Base-by-base conservation (phyloP, 177 flowering plant genomes). In the Tripterygium wilfordii region DNA sequence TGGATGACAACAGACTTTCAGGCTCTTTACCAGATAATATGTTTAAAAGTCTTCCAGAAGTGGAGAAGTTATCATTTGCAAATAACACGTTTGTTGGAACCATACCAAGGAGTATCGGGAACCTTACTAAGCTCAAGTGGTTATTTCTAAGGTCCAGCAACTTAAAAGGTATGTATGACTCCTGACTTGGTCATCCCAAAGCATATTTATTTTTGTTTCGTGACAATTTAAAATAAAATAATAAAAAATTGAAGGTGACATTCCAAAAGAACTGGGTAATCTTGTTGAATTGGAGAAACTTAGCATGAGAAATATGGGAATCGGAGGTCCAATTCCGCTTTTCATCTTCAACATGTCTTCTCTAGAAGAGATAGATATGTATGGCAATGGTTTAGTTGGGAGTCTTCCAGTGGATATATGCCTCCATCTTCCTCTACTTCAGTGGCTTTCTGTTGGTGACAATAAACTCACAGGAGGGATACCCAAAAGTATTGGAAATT, bases 41-140 rank as follows among this genome's bases (percentile, higher is more conserved):
- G 22, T 47, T 24, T 22, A 23, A 14, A 3, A 30, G 12, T 35
- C 51, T 49, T 10, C 51, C 60, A n/a, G 3, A 2, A n/a, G 5
- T 37, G 54, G 9, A 18, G 30, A 44, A n/a, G n/a, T n/a, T n/a
- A n/a, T 8, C 2, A 10, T n/a, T 45, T 17, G 6, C 16, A 7
- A 1, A 0, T 10, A 27, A 29, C 14, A 0, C 1, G 3, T 53
- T 42, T 8, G 15, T 4, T n/a, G 67, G 65, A 31, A 26, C 14
- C 12, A 35, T 65, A 17, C 64, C 65, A 5, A 23, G 2, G 10
- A 47, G 56, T 3, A 50, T 65, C 15, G 57, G 59, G 1, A 49
- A 26, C 29, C 40, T 33, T 8, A 19, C 53, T 9, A 36, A 13
- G 32, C 35, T 51, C 10, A 8, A 26, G 13, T 7, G 8, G n/a